A percentile compares a stretch with the other conserved stretches of the same genome.
These are phyloP conservation scores for Metschnikowia corniflorae DNA, from an alignment of 805 yeast genomes.

Conservation along the genomic window DNA sequence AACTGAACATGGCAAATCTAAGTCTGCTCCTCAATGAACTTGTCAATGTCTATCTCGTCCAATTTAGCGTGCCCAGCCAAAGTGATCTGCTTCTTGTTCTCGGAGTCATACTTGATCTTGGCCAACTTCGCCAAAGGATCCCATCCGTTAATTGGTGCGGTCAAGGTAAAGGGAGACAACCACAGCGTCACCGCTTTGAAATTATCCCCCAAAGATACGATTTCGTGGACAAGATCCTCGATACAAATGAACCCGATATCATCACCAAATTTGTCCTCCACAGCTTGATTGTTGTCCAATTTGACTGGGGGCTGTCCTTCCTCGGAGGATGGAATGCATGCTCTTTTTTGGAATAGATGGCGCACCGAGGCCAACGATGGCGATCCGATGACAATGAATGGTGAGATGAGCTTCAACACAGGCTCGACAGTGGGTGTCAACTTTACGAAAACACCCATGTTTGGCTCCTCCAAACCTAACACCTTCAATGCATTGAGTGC, in stretches of 20 bases:
- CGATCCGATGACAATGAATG: conserved; percentile 68
- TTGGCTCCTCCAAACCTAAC: conserved; percentile 54
- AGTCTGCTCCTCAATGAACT: conserved; percentile 62
- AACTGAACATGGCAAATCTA: too few relatives aligned
- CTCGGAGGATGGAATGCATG: conserved; percentile 43
- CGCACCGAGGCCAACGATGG: conserved; percentile 75
- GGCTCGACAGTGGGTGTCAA: conserved; percentile 57
- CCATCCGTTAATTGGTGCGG: conserved; percentile 69
- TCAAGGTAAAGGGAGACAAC: conserved; percentile 66
- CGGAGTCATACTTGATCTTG: conserved; percentile 54
- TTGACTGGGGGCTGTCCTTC: conserved; percentile 38
- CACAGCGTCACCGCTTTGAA: conserved; percentile 61
- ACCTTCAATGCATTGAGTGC: conserved; percentile 56
- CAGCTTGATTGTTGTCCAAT: conserved; percentile 69
- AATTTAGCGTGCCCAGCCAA: conserved; percentile 65
- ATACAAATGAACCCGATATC: conserved; percentile 67
- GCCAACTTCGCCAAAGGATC: conserved; percentile 69
- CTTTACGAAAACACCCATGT: conserved; percentile 72
- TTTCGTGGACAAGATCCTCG: conserved; percentile 76
- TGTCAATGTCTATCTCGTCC: conserved; percentile 70
- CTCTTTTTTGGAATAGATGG: conserved; percentile 73
- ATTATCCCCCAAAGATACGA: conserved; percentile 57
- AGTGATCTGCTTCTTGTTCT: conserved; percentile 46
- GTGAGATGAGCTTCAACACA: conserved; percentile 62
- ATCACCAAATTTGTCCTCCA: conserved; percentile 65